phyloP scores from a whole-genome alignment of 257 asterid genomes.

The Fraxinus excelsior region DNA sequence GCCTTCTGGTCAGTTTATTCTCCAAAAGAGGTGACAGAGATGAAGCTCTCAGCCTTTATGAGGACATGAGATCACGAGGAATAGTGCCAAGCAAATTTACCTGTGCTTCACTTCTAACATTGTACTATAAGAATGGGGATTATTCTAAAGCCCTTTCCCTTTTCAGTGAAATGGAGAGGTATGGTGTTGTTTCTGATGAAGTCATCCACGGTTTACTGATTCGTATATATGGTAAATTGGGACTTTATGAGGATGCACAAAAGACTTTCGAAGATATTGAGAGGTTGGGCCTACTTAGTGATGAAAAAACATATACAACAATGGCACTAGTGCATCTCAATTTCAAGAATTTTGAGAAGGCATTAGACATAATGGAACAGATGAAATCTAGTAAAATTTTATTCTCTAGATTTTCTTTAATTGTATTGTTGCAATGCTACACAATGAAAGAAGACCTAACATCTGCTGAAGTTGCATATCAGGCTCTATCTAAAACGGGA shows the following conservation, averaged over 20 bases:
- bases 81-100: constrained; percentile 84
- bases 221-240: constrained; percentile 93
- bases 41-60: constrained; percentile 64
- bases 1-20: constrained; percentile 70
- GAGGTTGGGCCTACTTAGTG: constrained; percentile 60
- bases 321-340: constrained; percentile 95
- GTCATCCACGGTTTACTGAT: constrained; percentile 85
- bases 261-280: constrained; percentile 63
- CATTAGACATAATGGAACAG: constrained; percentile 67
- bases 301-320: constrained; percentile 75
- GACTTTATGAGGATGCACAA: constrained; percentile 88
- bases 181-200: constrained; percentile 72
- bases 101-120: constrained; percentile 88
- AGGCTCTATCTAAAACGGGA: constrained; percentile 61
- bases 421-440: constrained; percentile 65
- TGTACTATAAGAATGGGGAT: constrained; percentile 69
- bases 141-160: constrained; percentile 85
- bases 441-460: constrained; percentile 62
- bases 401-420: constrained; percentile 66
- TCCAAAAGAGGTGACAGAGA: constrained; percentile 57
- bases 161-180: constrained; percentile 82
- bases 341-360: constrained; percentile 63
- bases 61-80: constrained; percentile 76
- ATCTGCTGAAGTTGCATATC: constrained; percentile 71
- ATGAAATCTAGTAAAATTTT: constrained; percentile 64